phyloP scores from a whole-genome alignment of 202 grass and related monocot genomes.

The Brachypodium distachyon region DNA sequence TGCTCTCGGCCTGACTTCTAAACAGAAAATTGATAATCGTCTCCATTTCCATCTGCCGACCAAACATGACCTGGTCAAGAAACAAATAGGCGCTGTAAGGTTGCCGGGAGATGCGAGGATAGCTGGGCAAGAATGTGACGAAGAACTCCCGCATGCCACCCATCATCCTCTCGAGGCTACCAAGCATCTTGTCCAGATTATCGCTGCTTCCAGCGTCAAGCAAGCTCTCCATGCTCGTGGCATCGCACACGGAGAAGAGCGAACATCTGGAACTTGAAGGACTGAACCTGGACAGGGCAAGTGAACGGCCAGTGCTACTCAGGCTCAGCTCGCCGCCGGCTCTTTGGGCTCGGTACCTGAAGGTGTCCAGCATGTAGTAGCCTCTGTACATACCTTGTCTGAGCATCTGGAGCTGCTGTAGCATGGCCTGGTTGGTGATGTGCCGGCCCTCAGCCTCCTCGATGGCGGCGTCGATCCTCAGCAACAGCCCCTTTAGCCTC shows the following conservation, averaged over 20 bases:
- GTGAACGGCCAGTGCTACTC: background rate
- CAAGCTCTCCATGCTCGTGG: background rate
- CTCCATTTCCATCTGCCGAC: conserved; percentile 19
- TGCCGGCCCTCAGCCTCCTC: background rate
- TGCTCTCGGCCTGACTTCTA: background rate
- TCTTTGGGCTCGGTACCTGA: background rate
- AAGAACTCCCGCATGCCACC: conserved; percentile 21
- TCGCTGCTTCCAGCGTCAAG: background rate
- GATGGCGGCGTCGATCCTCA: background rate
- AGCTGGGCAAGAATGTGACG: background rate
- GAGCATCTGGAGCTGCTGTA: conserved; percentile 26
- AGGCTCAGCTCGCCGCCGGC: background rate
- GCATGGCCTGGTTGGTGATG: conserved; percentile 29
- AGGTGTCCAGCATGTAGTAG: conserved; percentile 15
- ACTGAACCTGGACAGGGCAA: background rate
- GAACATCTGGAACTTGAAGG: background rate
- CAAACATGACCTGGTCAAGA: conserved; percentile 21
- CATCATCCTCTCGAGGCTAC: background rate
- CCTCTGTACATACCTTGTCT: conserved; percentile 12
- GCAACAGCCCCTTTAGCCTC: background rate
- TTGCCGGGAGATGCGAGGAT: background rate
- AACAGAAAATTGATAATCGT: conserved; percentile 25
- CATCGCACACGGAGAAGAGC: background rate
- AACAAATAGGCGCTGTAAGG: background rate
- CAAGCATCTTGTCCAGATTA: background rate